These are phyloP conservation scores for Pyrus communis DNA, from an alignment of 306 rosid genomes.

Conservation along the genomic window DNA sequence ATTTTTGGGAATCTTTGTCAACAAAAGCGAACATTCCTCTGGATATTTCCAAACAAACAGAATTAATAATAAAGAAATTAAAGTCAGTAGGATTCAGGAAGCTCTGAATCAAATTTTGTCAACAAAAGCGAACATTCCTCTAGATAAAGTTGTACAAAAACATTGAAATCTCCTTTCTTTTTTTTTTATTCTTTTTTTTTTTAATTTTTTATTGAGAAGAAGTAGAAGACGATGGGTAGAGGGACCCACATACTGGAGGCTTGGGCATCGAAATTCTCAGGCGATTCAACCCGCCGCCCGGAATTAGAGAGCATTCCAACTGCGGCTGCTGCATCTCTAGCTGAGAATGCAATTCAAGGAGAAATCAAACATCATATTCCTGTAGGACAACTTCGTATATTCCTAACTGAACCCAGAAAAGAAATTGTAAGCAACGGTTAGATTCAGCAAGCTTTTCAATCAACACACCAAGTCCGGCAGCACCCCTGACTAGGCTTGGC, in stretches of 20 bases:
- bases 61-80: too few species aligned
- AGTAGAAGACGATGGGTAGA: slow-evolving; percentile 34
- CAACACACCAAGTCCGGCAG: slow-evolving; percentile 71
- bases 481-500: too few species aligned
- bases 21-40: too few species aligned
- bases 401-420: slow-evolving; percentile 86
- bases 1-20: too few species aligned
- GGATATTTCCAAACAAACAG: too few species aligned
- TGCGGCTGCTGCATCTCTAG: slow-evolving; percentile 69
- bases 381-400: slow-evolving; percentile 43
- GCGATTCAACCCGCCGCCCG: slow-evolving; percentile 69
- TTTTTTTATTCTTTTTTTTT: too few species aligned
- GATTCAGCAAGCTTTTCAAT: slow-evolving; percentile 56
- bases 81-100: too few species aligned
- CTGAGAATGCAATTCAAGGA: slow-evolving; percentile 85
- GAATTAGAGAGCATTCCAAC: slow-evolving; percentile 71
- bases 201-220: too few species aligned
- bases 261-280: slow-evolving; percentile 64
- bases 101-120: too few species aligned
- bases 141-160: too few species aligned
- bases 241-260: slow-evolving; percentile 61
- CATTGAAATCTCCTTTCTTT: slow-evolving; percentile 17
- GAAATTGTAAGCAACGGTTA: slow-evolving; percentile 83
- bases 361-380: slow-evolving; percentile 81
- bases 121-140: too few species aligned